Conservation (phyloP, 805 yeast species). For the Metschnikowia lachancei region DNA sequence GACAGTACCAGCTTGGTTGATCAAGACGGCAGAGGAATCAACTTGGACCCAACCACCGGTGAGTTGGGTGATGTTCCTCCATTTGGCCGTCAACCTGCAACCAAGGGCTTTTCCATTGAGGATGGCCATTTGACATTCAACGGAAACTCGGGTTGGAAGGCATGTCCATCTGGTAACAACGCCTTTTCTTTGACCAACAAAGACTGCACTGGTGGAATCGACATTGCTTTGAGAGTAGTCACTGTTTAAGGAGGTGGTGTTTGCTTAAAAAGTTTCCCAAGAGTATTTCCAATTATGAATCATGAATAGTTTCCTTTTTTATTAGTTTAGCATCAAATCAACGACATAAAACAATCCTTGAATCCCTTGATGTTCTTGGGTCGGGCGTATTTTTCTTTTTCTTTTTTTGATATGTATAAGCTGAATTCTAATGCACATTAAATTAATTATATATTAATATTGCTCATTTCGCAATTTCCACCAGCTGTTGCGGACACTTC, state of each 20-base stretch:
- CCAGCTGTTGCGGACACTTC: too few relatives aligned
- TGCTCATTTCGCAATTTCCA: too few relatives aligned
- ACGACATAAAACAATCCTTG: too few relatives aligned
- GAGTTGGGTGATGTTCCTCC: slow-evolving; percentile 35
- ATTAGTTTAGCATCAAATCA: too few relatives aligned
- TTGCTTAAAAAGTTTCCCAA: too few relatives aligned
- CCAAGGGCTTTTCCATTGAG: slow-evolving; percentile 39
- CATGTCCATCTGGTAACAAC: slow-evolving; percentile 34
- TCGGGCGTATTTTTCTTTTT: too few relatives aligned
- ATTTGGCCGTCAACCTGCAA: slow-evolving; percentile 31
- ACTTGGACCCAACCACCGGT: slow-evolving; percentile 29
- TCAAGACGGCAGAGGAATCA: slow-evolving; percentile 30
- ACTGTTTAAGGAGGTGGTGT: background rate
- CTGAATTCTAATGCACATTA: too few relatives aligned
- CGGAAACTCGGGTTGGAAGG: slow-evolving; percentile 36
- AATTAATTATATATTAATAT: too few relatives aligned
- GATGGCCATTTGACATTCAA: slow-evolving; percentile 37
- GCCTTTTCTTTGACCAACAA: slow-evolving; percentile 25
- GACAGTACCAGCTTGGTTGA: slow-evolving; percentile 30
- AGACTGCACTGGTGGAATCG: slow-evolving; percentile 30
- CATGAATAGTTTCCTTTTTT: too few relatives aligned
- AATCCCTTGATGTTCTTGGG: too few relatives aligned
- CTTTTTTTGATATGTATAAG: too few relatives aligned
- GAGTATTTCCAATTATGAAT: too few relatives aligned
- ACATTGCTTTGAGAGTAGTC: slow-evolving; percentile 25